Conservation (phyloP, 768 basidiomycete species). For the Trichaptum fuscoviolaceum region DNA sequence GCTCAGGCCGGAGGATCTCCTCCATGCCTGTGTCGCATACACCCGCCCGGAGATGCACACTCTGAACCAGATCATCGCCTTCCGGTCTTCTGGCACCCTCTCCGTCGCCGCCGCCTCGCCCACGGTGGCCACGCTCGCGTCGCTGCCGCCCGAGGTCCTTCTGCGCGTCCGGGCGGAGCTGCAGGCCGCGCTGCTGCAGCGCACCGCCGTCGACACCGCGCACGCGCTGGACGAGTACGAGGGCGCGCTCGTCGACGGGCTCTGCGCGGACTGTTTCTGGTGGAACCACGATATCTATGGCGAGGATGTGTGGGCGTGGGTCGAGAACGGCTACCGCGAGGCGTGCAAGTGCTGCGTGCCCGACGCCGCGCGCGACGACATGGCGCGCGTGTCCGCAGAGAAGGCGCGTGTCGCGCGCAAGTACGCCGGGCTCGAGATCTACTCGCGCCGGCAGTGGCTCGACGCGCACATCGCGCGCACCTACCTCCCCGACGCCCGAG, state of each 20-base stretch:
- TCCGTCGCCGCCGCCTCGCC: constrained; percentile 15
- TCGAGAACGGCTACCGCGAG: constrained; percentile 35
- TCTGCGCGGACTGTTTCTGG: constrained; percentile 45
- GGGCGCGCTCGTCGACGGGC: constrained; percentile 19
- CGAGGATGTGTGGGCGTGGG: constrained; percentile 47
- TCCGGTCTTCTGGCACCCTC: constrained; percentile 13
- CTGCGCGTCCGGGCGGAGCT: constrained; percentile 46
- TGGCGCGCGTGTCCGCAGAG: background rate
- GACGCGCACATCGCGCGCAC: constrained; percentile 2
- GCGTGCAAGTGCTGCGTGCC: constrained; percentile 37
- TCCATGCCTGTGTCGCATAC: constrained; percentile 48
- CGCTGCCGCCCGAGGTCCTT: constrained; percentile 48
- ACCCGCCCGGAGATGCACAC: constrained; percentile 41
- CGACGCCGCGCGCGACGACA: background rate
- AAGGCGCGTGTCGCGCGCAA: background rate
- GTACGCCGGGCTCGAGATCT: constrained; percentile 1
- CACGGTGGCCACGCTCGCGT: constrained; percentile 9
- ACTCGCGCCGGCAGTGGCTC: constrained; percentile 1
- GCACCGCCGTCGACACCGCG: constrained; percentile 38
- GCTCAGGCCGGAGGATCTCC: constrained; percentile 22
- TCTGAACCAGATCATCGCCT: constrained; percentile 33
- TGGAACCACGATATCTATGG: constrained; percentile 54
- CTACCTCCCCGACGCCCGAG: background rate
- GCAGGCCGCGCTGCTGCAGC: constrained; percentile 34
- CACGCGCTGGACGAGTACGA: constrained; percentile 29